These are phyloP conservation scores for Cercophora scortea DNA, from an alignment of 495 filamentous ascomycete genomes.

Conservation along the genomic window DNA sequence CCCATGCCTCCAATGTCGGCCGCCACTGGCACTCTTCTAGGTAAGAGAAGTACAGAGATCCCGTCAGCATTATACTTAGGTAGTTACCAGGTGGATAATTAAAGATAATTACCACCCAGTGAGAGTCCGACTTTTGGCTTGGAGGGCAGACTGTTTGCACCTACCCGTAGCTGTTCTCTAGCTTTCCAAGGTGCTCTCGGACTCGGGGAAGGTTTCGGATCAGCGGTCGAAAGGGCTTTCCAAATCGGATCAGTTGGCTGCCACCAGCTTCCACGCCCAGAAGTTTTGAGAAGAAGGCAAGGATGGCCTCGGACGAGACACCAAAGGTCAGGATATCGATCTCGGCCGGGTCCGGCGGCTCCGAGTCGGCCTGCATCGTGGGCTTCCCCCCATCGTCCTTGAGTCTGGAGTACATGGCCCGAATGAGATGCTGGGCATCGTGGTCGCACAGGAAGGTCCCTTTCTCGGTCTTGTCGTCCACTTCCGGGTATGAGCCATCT, in stretches of 20 bases:
- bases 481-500: background rate
- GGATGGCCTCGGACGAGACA: background rate
- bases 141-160: background rate
- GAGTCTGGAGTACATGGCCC: background rate
- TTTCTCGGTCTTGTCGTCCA: background rate
- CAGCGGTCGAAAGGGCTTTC: constrained; percentile 2
- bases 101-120: too few species aligned
- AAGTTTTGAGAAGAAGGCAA: background rate
- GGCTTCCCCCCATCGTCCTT: background rate
- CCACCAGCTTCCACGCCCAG: background rate
- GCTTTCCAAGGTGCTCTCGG: background rate
- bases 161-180: background rate
- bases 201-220: background rate
- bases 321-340: constrained; percentile 6
- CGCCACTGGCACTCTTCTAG: too few species aligned
- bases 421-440: constrained; percentile 2
- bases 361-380: background rate
- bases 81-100: too few species aligned
- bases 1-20: too few species aligned
- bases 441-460: background rate
- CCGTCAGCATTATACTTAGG: too few species aligned
- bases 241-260: background rate
- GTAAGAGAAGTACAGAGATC: too few species aligned
- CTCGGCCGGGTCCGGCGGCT: background rate
- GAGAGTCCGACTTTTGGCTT: too few species aligned